Conservation (phyloP, 2,329 filamentous ascomycete species). For the Aspergillus flavus region DNA sequence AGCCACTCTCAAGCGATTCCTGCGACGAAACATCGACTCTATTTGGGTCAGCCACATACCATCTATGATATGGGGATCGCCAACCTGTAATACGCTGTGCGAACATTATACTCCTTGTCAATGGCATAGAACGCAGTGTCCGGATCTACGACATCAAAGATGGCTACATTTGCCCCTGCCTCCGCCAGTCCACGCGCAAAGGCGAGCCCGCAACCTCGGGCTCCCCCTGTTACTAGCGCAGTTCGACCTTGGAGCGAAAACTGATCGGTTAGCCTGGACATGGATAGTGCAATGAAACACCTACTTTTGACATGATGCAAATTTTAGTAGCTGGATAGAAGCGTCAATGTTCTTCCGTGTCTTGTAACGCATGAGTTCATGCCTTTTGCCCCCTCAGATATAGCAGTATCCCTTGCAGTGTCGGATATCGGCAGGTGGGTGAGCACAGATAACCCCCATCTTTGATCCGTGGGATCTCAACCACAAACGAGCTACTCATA, state of each 20-base stretch:
- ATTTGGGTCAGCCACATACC: not conserved
- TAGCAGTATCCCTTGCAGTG: not conserved
- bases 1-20: not conserved
- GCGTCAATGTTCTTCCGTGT: not conserved
- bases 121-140: not conserved
- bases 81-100: not conserved
- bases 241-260: not conserved
- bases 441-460: not conserved
- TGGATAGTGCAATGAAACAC: not conserved
- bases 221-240: not conserved
- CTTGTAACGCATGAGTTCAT: not conserved
- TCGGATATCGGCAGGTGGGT: not conserved
- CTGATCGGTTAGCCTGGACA: not conserved
- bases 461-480: not conserved
- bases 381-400: not conserved
- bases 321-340: not conserved
- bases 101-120: not conserved
- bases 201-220: not conserved
- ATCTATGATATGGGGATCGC: not conserved
- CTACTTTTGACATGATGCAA: not conserved
- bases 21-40: not conserved
- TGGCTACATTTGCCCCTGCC: not conserved
- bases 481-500: not conserved
- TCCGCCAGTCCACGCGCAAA: not conserved
- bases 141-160: not conserved